Evolutionary conservation across 768 basidiomycete genomes (phyloP).

Genomic region (Lactifluus volemus): DNA sequence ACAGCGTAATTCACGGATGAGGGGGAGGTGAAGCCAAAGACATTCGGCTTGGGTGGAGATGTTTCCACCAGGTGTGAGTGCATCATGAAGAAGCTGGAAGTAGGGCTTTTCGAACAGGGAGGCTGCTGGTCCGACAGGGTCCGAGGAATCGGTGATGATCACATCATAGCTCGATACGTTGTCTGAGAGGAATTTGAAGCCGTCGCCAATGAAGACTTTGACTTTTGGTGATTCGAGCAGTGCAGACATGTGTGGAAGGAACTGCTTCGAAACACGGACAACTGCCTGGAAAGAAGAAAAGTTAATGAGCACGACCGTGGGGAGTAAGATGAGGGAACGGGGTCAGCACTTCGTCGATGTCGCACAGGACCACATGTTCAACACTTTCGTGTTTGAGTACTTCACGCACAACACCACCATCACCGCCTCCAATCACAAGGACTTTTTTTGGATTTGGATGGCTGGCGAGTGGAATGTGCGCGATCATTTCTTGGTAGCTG

Average conservation of each 20-base stretch:
- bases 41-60: slow-evolving; percentile 96
- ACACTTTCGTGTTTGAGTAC: slow-evolving; percentile 91
- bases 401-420: slow-evolving; percentile 96
- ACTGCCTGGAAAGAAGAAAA: slow-evolving; percentile 53
- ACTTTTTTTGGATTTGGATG: slow-evolving; percentile 96
- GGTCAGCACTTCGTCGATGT: slow-evolving; percentile 81
- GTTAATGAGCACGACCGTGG: not conserved
- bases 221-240: slow-evolving; percentile 77
- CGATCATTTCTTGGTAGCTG: slow-evolving; percentile 99
- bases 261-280: slow-evolving; percentile 87
- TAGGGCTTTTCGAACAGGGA: slow-evolving; percentile 95
- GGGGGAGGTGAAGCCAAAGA: slow-evolving; percentile 85
- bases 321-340: not conserved
- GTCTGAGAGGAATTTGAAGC: slow-evolving; percentile 92
- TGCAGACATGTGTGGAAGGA: slow-evolving; percentile 88
- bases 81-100: slow-evolving; percentile 89
- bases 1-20: slow-evolving; percentile 68
- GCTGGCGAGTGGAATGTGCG: slow-evolving; percentile 90
- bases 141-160: slow-evolving; percentile 98
- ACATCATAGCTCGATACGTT: slow-evolving; percentile 87
- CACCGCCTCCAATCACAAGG: slow-evolving; percentile 95
- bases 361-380: slow-evolving; percentile 88
- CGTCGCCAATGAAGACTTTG: slow-evolving; percentile 82
- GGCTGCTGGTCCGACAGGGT: slow-evolving; percentile 93
- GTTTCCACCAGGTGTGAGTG: slow-evolving; percentile 80